A percentile compares a stretch with the other conserved stretches of the same genome.
These are phyloP conservation scores for Elongisporangium senticosum DNA, from an alignment of 352 stramenopile species.

Conservation along the genomic window DNA sequence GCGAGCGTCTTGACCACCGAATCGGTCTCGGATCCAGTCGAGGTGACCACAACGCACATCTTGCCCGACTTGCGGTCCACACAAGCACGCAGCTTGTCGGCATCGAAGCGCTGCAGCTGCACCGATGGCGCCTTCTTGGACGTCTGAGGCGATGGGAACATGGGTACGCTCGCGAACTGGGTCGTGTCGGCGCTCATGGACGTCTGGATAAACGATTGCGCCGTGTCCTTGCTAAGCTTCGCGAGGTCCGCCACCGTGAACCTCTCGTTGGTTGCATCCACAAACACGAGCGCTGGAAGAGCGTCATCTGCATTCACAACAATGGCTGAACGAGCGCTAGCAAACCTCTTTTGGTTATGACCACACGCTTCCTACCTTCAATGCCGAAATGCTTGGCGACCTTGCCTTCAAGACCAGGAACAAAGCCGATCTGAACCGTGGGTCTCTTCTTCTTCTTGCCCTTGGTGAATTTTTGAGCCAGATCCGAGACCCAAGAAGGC, in stretches of 20 bases:
- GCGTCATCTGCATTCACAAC: slow-evolving; percentile 20
- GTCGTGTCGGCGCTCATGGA: slow-evolving; percentile 19
- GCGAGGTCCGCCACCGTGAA: slow-evolving; percentile 27
- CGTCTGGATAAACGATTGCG: slow-evolving; percentile 52
- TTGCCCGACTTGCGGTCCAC: slow-evolving; percentile 37
- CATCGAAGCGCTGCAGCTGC: slow-evolving; percentile 33
- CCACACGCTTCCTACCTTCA: slow-evolving; percentile 9
- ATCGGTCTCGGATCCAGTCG: slow-evolving; percentile 7
- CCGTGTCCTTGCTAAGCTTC: slow-evolving; percentile 35
- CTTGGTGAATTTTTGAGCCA: slow-evolving; percentile 52
- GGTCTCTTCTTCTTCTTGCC: slow-evolving; percentile 57
- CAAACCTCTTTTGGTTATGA: neutral
- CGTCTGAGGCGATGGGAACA: slow-evolving; percentile 64
- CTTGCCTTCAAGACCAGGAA: slow-evolving; percentile 58
- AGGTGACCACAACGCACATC: slow-evolving; percentile 70
- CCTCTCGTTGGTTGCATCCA: slow-evolving; percentile 39
- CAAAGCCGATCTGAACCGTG: slow-evolving; percentile 50
- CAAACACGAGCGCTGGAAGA: slow-evolving; percentile 56
- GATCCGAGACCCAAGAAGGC: slow-evolving; percentile 46
- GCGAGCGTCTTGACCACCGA: slow-evolving; percentile 51
- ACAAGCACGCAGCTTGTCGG: slow-evolving; percentile 31
- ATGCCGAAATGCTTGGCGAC: slow-evolving; percentile 64
- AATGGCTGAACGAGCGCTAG: neutral
- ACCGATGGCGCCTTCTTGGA: slow-evolving; percentile 67
- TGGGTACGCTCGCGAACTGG: slow-evolving; percentile 26